A percentile compares a stretch with the other conserved stretches of the same genome.
Evolutionary conservation across 306 rosid genomes (phyloP).

Genomic region (Begonia masoniana): DNA sequence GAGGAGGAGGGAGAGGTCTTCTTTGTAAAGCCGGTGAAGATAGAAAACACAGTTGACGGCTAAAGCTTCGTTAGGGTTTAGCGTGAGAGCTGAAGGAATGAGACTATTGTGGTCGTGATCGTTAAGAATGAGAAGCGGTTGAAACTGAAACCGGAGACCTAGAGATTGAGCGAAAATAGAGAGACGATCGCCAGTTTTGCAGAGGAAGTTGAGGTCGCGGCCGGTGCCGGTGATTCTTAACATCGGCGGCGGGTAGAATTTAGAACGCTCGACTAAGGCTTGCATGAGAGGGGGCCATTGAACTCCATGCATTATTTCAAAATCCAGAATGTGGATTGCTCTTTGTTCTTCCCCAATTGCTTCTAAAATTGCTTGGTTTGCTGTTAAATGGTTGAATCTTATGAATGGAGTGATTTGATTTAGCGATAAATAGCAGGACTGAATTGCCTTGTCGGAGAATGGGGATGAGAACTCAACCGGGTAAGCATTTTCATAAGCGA

Average conservation of each 20-base stretch:
- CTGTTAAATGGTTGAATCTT: slow-evolving; percentile 36
- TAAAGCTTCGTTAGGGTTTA: slow-evolving; percentile 27
- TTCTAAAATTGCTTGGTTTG: slow-evolving; percentile 47
- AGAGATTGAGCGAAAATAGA: slow-evolving; percentile 29
- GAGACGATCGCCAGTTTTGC: slow-evolving; percentile 37
- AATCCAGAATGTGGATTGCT: slow-evolving; percentile 36
- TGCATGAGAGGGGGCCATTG: slow-evolving; percentile 63
- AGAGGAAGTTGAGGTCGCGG: slow-evolving; percentile 19
- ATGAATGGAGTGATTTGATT: slow-evolving; percentile 44
- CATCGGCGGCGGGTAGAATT: slow-evolving; percentile 19
- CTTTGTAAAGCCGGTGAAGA: slow-evolving; percentile 23
- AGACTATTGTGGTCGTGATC: slow-evolving; percentile 5
- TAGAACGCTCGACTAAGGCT: slow-evolving; percentile 32
- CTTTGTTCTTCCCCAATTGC: slow-evolving; percentile 21
- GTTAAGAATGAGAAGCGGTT: slow-evolving; percentile 19
- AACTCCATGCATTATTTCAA: slow-evolving; percentile 43
- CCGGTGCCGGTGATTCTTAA: slow-evolving; percentile 47
- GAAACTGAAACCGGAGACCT: slow-evolving; percentile 37
- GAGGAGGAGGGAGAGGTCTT: slow-evolving; percentile 20
- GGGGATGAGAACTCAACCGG: not conserved
- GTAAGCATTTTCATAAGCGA: not conserved
- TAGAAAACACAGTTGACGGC: slow-evolving; percentile 42
- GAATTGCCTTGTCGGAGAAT: slow-evolving; percentile 4
- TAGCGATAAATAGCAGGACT: slow-evolving; percentile 31
- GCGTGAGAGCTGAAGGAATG: slow-evolving; percentile 10